Evolutionary conservation across 345 rosid species (phyloP), one percentile per base, ranked within the genome.

Genomic region (Hibiscus trionum): DNA sequence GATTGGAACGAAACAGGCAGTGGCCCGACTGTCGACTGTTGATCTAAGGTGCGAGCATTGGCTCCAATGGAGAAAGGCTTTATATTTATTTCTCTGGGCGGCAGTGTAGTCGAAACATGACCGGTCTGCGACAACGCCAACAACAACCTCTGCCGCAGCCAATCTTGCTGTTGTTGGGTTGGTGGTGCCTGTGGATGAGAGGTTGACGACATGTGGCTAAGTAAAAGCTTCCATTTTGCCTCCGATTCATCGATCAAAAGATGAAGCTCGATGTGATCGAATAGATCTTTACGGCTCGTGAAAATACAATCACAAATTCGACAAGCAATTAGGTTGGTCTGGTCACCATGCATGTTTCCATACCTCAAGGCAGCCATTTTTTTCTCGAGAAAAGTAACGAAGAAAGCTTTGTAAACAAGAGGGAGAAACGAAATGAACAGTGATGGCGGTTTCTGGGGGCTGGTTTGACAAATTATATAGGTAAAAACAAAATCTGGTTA

Each of bases 251-350:
- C 37, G 4, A 46, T 11, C 3, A 14, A 46, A 46, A 44, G 11
- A 10, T 66, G 70, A 66, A 46, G 6, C 70, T 46, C 56, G 10
- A 66, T 24, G 70, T 66, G 70, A 46, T 46, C 70, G 0, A 46
- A 24, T 14, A 66, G 35, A 12, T 53, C 70, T 46, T 14, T 14
- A 1, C 10, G 9, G 37, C 11, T 46, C 56, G 1, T 6, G 56
- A 66, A 46, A 66, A 46, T 1, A 66, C 6, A 0, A 26, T 24
- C 56, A 46, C 70, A 66, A 44, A 66, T 14, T 14, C 70, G 56
- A 66, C 70, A 66, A 46, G 70, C 70, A 66, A 66, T 21, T 6
- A 24, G 56, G 7, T 49, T 49, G n/a, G 0, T 16, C 5, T 12
- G n/a, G 17, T 49, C 55, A 49, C 55, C 21, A 44, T 6, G 2